Base-by-base conservation (phyloP, 1,284 basidiomycete genomes). In the Retiboletus fuscus region DNA sequence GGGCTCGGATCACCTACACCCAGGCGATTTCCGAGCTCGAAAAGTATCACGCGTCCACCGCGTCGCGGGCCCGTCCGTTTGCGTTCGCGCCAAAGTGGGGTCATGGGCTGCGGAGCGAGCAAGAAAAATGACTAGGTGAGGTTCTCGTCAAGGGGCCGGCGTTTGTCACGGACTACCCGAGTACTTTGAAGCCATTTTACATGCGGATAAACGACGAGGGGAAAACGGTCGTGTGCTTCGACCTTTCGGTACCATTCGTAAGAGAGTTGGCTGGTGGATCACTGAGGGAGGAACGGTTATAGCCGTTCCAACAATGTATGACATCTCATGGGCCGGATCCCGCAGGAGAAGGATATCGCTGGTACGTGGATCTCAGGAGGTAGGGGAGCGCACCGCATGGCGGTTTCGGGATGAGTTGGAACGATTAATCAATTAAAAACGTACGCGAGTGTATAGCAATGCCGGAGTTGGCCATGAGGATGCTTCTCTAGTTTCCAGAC, bases 401-500 rank as follows among this genome's bases (percentile, higher is more conserved):
- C 30, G 96, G 96, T 8, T 98, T 96, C 84, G 96, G 96, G 8
- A 87, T 98, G 85, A 96, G 96, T 96, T 96, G 79, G 96, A 98
- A 82, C 85, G 96, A 72, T 85, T 97, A 51, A 87, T 98, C 24
- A 90, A 86, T 95, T 58, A 91, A 92, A 68, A 97, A 97, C 82
- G 89, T 98, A 43, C 86, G 95, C 71, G 96, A 98, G n/a, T n/a
- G n/a, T n/a, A n/a, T n/a, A 64, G 90, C n/a, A n/a, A n/a, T n/a
- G n/a, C n/a, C n/a, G n/a, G n/a, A n/a, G n/a, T n/a, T n/a, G n/a
- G n/a, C n/a, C n/a, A n/a, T n/a, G n/a, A n/a, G n/a, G n/a, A n/a
- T n/a, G n/a, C n/a, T n/a, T n/a, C n/a, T n/a, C n/a, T n/a, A n/a
- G n/a, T n/a, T n/a, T n/a, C n/a, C n/a, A n/a, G n/a, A n/a, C n/a